Base-by-base conservation (phyloP, 176 grass and related monocot genomes). In the Eleusine indica region DNA sequence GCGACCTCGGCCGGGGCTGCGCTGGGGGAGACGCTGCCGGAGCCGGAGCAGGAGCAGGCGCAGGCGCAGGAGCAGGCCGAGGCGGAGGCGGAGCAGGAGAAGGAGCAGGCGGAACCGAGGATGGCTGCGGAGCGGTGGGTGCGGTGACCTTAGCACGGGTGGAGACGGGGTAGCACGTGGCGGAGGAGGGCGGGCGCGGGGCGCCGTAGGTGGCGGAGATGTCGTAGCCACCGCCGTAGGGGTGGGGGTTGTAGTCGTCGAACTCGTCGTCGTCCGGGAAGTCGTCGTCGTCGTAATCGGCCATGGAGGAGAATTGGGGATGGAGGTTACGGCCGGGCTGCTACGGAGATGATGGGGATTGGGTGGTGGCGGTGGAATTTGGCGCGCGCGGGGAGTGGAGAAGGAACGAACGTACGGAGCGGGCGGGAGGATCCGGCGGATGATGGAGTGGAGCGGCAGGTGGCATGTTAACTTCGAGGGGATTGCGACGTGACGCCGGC, bases 201-300 rank as follows among this genome's bases (percentile, higher is more conserved):
- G 66, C 3, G 61, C 96, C 91, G 80, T 92, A 98, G 51, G 91
- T 83, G 77, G 82, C 82, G 64, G 40, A 7, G 73, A 98, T 88
- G 89, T 98, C 87, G 91, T 95, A 98, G 28, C 96, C 96, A 74
- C 96, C 93, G 29, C 16, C 32, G 87, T 98, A 98, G 21, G 96
- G 96, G 75, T 92, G 91, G 1, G 93, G 93, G 73, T 95, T 98
- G 93, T 88, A 98, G 4, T 94, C 80, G 14, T 91, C 83, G 89
- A 90, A 95, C 57, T 93, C 93, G 49, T 90, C 93, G 71, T 93
- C 89, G 77, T 92, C 88, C 12, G 73, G 53, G 88, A 83, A 40
- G 66, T n/a, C 57, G 57, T 93, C 96, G 57, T 90, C 93, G 67
- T 91, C 89, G 86, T 91, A 86, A 68, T 38, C 60, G 22, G 86